Evolutionary conservation across 148 eudicot genomes (phyloP).

Genomic region (Persicaria tinctoria): DNA sequence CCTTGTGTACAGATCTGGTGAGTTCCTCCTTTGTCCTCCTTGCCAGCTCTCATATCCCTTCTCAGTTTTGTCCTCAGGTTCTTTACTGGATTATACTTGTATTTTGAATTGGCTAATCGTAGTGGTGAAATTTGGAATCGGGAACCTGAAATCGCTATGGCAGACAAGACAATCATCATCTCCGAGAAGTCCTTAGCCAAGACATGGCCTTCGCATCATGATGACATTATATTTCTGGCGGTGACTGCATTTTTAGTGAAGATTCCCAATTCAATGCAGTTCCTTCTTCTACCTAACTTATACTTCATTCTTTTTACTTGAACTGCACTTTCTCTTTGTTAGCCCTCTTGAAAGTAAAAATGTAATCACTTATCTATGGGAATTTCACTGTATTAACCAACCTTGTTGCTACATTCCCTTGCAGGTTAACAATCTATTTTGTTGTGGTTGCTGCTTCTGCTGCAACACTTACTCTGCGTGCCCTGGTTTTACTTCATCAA

Average conservation of each 20-base stretch:
- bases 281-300: slow-evolving; percentile 8
- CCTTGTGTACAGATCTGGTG: too few relatives aligned
- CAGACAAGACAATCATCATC: too few relatives aligned
- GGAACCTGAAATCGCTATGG: too few relatives aligned
- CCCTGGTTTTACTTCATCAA: slow-evolving; percentile 79
- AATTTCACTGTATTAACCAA: neutral
- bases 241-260: slow-evolving; percentile 89
- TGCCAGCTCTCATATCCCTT: too few relatives aligned
- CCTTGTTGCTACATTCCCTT: slow-evolving; percentile 16
- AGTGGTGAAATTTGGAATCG: too few relatives aligned
- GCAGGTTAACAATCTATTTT: slow-evolving; percentile 84
- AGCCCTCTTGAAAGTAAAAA: neutral
- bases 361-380: neutral
- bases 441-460: slow-evolving; percentile 87
- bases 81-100: too few relatives aligned
- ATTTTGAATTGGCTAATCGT: too few relatives aligned
- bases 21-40: too few relatives aligned
- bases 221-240: slow-evolving; percentile 80
- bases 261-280: slow-evolving; percentile 50
- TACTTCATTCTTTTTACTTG: neutral
- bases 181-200: too few relatives aligned
- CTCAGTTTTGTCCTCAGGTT: too few relatives aligned
- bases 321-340: neutral
- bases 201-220: too few relatives aligned
- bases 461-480: slow-evolving; percentile 85